Percentiles rank a stretch among this genome's conserved stretches.
Evolutionary conservation across 2,329 filamentous ascomycete species (phyloP).

Genomic region (Aspergillus puulaauensis): DNA sequence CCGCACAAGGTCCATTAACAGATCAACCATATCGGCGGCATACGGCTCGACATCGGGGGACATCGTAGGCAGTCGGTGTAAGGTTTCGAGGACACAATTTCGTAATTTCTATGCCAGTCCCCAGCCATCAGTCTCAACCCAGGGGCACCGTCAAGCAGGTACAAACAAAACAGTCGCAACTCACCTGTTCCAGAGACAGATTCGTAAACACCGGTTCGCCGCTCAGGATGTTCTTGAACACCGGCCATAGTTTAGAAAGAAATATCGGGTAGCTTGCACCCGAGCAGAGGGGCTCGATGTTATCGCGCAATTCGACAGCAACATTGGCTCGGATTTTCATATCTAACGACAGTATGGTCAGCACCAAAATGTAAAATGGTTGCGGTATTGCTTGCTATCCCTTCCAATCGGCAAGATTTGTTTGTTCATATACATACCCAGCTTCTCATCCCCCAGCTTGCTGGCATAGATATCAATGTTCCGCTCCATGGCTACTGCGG

Average conservation of each 20-base stretch:
- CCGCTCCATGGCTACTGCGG: slow-evolving; percentile 39
- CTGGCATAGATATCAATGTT: slow-evolving; percentile 51
- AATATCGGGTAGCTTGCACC: slow-evolving; percentile 77
- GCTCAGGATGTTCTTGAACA: slow-evolving; percentile 81
- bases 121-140: background rate
- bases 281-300: slow-evolving; percentile 78
- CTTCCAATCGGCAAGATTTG: background rate
- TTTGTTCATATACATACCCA: slow-evolving; percentile 39
- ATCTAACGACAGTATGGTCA: slow-evolving; percentile 58
- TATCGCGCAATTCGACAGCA: slow-evolving; percentile 84
- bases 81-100: slow-evolving; percentile 89
- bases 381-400: background rate
- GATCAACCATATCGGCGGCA: slow-evolving; percentile 82
- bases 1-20: slow-evolving; percentile 83
- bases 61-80: slow-evolving; percentile 78
- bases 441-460: slow-evolving; percentile 49
- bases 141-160: background rate
- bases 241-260: slow-evolving; percentile 81
- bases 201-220: slow-evolving; percentile 89
- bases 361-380: background rate
- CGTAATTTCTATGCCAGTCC: slow-evolving; percentile 68
- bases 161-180: slow-evolving; percentile 23
- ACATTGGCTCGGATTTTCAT: slow-evolving; percentile 76
- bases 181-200: slow-evolving; percentile 82
- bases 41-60: slow-evolving; percentile 84